Base-by-base conservation (phyloP, 2,329 filamentous ascomycete genomes). In the Exophiala phaeomuriformis region DNA sequence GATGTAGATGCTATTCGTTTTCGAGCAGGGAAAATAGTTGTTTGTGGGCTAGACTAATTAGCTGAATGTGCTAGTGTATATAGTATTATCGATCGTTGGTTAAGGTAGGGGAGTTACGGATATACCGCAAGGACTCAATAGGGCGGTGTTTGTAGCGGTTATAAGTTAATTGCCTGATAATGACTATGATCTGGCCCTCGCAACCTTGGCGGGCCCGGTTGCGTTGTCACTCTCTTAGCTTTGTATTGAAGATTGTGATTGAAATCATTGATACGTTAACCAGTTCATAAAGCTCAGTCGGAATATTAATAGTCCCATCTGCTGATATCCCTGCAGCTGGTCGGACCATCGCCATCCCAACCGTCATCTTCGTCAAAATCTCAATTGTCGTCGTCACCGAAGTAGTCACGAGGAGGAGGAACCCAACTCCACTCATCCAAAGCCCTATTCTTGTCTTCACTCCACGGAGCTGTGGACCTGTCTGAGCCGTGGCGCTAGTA, bases 41-140 rank as follows among this genome's bases (percentile, higher is more conserved):
- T 49, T 49, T 35, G 46, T 50, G 35, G 49, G 51, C 30, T 64
- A 55, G 63, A 56, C 61, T 44, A 64, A 63, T 53, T 57, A 64
- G 52, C 43, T 61, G 29, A 60, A 61, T 42, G 27, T 53, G 30
- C 58, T 55, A 3, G 57, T 59, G 29, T 64, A 64, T 54, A 64
- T 61, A 35, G 52, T 51, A 9, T 44, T 63, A 28, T 60, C 57
- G 5, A 52, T 46, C 6, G 45, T 44, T 10, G 51, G 40, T 5
- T 53, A 58, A 30, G 57, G 59, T 8, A 58, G 56, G 46, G 39
- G 56, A 35, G 53, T 49, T 27, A 52, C 59, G 19, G 51, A 57
- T 44, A 48, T 64, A 41, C 59, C 54, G 29, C 52, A 40, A 35
- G 57, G 56, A 31, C 56, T 64, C 51, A 60, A 59, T 55, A 55